phyloP scores from a whole-genome alignment of 805 yeast genomes.

The Saccharomycopsis microspora region DNA sequence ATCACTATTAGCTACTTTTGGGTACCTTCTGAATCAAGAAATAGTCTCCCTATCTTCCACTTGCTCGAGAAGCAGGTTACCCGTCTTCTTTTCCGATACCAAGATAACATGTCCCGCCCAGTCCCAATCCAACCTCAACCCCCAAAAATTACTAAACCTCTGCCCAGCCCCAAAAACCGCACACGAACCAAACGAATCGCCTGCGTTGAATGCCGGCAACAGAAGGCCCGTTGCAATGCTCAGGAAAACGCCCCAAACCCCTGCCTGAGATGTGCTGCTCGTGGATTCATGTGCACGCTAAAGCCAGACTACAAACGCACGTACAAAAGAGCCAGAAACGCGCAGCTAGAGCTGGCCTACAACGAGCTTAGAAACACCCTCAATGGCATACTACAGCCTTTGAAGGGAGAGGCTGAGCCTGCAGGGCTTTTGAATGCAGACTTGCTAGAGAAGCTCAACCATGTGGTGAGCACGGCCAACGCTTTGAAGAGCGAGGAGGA shows the following conservation, averaged over 20 bases:
- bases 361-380: slow-evolving; percentile 53
- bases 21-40: no score
- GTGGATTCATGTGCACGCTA: slow-evolving; percentile 58
- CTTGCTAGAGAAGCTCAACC: slow-evolving; percentile 10
- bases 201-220: slow-evolving; percentile 94
- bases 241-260: slow-evolving; percentile 63
- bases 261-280: slow-evolving; percentile 71
- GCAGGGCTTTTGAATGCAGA: slow-evolving; percentile 7
- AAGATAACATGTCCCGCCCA: no score
- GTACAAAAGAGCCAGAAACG: slow-evolving; percentile 73
- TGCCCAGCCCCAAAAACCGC: no score
- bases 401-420: slow-evolving; percentile 1
- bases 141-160: no score
- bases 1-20: no score
- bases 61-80: no score
- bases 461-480: slow-evolving; percentile 13
- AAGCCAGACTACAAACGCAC: slow-evolving; percentile 82
- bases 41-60: no score
- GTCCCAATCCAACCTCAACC: no score
- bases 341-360: slow-evolving; percentile 73
- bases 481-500: slow-evolving; percentile 7
- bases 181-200: slow-evolving; percentile 49
- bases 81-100: no score
- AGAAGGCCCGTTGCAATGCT: slow-evolving; percentile 86
- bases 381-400: slow-evolving; percentile 17